Conservation (phyloP, 2,329 filamentous ascomycete species). For the Trichoderma sp. region DNA sequence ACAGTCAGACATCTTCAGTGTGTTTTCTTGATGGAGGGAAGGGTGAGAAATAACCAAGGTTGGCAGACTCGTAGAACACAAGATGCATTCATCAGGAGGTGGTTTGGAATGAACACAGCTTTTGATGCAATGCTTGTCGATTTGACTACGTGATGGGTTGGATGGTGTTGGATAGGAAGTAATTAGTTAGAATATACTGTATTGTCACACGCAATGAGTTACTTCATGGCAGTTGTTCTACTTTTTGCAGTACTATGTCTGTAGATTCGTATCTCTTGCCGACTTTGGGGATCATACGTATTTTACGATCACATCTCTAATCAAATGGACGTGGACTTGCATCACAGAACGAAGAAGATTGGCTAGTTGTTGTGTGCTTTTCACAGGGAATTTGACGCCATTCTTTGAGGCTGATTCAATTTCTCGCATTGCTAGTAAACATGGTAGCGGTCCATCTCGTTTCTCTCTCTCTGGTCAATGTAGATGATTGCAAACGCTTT, state of each 20-base stretch:
- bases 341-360: background rate
- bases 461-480: background rate
- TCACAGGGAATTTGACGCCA: background rate
- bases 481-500: background rate
- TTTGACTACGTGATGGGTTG: background rate
- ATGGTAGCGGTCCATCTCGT: background rate
- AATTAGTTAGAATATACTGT: background rate
- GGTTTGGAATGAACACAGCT: background rate
- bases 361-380: background rate
- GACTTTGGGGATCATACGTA: background rate
- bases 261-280: background rate
- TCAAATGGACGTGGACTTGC: background rate
- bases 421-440: background rate
- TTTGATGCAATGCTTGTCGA: background rate
- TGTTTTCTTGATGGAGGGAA: background rate
- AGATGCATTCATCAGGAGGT: background rate
- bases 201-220: background rate
- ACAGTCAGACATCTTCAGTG: background rate
- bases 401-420: background rate
- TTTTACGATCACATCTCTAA: background rate
- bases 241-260: rapidly evolving
- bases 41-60: background rate
- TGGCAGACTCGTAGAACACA: background rate
- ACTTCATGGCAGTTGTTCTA: background rate
- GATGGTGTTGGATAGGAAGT: background rate